Conservation (phyloP, 2,329 filamentous ascomycete genomes). For the Aureobasidium sp. region DNA sequence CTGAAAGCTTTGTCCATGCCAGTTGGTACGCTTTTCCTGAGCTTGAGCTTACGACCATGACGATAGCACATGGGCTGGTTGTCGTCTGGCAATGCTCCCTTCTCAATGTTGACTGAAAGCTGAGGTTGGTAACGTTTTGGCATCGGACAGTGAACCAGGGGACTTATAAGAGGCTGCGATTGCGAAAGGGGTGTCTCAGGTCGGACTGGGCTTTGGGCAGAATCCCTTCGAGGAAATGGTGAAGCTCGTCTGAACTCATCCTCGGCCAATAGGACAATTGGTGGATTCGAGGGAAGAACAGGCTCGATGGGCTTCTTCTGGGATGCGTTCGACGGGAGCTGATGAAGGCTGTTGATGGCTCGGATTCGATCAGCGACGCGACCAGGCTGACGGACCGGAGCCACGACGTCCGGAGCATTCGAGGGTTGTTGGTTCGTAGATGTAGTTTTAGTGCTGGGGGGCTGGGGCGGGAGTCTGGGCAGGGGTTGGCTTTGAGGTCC, state of each 20-base stretch:
- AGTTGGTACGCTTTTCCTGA: conserved; percentile 19
- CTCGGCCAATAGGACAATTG: neutral
- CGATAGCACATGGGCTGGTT: conserved; percentile 20
- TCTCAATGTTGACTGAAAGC: neutral
- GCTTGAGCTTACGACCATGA: conserved; percentile 24
- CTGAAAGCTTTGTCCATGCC: conserved; percentile 22
- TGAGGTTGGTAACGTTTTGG: conserved; percentile 12
- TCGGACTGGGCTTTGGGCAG: neutral
- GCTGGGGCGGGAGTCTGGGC: neutral
- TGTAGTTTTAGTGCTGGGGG: neutral
- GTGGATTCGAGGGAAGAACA: neutral
- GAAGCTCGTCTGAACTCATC: neutral
- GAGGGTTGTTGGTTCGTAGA: neutral
- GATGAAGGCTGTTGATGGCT: conserved; percentile 14
- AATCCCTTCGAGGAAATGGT: conserved; percentile 14
- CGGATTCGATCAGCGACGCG: conserved; percentile 16
- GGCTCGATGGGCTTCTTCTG: neutral
- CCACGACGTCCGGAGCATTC: neutral
- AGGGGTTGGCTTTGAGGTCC: neutral
- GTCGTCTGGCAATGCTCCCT: neutral
- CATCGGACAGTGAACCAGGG: conserved; percentile 12
- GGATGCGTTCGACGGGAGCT: neutral
- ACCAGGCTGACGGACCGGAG: neutral
- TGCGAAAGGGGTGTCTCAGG: neutral
- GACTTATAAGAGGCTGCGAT: conserved; percentile 6